These are phyloP conservation scores for Tuber magnatum DNA, from an alignment of 495 filamentous ascomycete species.

Conservation along the genomic window DNA sequence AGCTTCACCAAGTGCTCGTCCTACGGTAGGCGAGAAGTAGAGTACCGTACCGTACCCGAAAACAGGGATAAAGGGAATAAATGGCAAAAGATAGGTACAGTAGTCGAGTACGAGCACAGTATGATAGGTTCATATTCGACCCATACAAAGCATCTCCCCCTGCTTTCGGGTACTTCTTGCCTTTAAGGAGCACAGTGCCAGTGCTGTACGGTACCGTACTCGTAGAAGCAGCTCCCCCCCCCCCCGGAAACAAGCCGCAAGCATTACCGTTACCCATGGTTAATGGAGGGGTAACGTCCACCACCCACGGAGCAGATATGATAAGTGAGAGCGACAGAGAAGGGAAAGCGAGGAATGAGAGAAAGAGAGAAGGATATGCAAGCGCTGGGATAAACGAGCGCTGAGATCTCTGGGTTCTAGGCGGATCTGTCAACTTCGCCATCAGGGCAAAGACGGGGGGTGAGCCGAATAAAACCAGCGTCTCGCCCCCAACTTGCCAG, in stretches of 20 bases:
- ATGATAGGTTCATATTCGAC: no score
- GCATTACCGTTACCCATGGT: neutral
- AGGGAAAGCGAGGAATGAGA: neutral
- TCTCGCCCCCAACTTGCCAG: slow-evolving; percentile 30
- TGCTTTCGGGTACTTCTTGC: no score
- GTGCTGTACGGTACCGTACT: no score
- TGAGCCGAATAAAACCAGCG: slow-evolving; percentile 13
- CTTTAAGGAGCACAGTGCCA: no score
- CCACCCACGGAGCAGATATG: neutral
- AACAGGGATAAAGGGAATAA: no score
- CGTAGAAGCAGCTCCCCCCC: neutral
- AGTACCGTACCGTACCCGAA: no score
- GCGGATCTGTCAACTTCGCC: slow-evolving; percentile 28
- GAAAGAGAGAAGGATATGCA: slow-evolving; percentile 3
- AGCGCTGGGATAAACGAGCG: slow-evolving; percentile 25
- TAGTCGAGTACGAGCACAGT: no score
- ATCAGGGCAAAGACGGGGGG: slow-evolving; percentile 14
- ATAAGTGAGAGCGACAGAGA: neutral
- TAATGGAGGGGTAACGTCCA: neutral
- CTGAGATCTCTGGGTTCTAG: slow-evolving; percentile 35
- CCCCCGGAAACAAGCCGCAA: neutral
- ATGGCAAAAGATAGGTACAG: no score
- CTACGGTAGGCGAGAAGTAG: no score
- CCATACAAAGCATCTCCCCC: no score
- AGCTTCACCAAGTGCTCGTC: neutral